Base-by-base conservation (phyloP, 2,329 filamentous ascomycete genomes). In the Cladobotryum mycophilum region DNA sequence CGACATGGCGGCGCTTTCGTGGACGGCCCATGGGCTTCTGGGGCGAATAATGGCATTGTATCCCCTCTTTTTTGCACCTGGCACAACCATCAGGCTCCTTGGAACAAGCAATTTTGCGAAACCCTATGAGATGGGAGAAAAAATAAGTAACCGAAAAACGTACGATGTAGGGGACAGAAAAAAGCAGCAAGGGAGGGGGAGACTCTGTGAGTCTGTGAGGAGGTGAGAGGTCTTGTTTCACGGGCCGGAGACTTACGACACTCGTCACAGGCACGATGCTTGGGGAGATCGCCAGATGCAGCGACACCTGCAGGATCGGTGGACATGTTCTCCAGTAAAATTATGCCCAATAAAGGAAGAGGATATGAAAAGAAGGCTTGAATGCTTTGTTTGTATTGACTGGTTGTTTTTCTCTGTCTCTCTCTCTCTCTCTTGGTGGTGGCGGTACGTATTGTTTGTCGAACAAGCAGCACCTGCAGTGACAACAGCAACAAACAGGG, bases 11-110 rank as follows among this genome's bases (percentile, higher is more conserved):
- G 51, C 79, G 71, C 66, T 85, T 85, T 49, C 81, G 71, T 18
- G 82, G 82, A 40, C 82, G 72, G 4, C 82, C 82, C 82, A 85
- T 85, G 38, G 71, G 79, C 65, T 85, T 85, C 62, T 85, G 82
- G 12, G 74, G 70, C 7, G 81, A 85, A 65, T 85, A 86, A 56
- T 80, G 71, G 59, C 82, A 86, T 40, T 53, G 49, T 40, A 84
- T 75, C 51, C 71, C 73, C 57, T 85, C 82, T 50, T 72, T 73
- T 49, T 67, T 71, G 60, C 82, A 86, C 51, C 82, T 75, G 7
- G 72, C 67, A 62, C 82, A 86, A 50, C 81, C 80, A 47, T 76
- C 73, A 2, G 70, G 62, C 57, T 85, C 79, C 60, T 85, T 85
- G 38, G 79, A 77, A 64, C 82, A 86, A 42, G 81, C 81, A 43